phyloP scores from a whole-genome alignment of 306 rosid genomes.

The Cicer chorassanicum region DNA sequence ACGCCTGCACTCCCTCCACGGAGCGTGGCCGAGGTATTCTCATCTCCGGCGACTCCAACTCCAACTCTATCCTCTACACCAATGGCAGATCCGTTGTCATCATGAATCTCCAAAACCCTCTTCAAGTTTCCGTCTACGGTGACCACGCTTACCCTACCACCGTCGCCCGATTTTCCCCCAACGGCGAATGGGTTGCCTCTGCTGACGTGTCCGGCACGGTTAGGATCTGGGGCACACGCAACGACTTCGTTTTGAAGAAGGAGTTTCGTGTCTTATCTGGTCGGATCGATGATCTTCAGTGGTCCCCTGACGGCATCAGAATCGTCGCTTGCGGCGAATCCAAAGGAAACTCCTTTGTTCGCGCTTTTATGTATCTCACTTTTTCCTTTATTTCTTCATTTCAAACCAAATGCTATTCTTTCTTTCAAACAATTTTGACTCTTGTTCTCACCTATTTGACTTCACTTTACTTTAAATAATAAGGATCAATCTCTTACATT shows the following conservation, averaged over 20 bases:
- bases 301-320: slow-evolving; percentile 92
- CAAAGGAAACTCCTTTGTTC: slow-evolving; percentile 87
- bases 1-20: slow-evolving; percentile 76
- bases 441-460: slow-evolving; percentile 1
- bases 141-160: slow-evolving; percentile 90
- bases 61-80: slow-evolving; percentile 69
- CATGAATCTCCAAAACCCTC: slow-evolving; percentile 79
- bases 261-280: slow-evolving; percentile 86
- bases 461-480: background rate
- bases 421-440: background rate
- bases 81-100: slow-evolving; percentile 87
- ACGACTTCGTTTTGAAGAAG: slow-evolving; percentile 81
- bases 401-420: background rate
- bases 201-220: slow-evolving; percentile 85
- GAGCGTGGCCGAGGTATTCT: slow-evolving; percentile 97
- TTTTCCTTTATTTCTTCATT: background rate
- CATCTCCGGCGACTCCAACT: slow-evolving; percentile 82
- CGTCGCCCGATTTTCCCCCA: slow-evolving; percentile 89
- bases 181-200: slow-evolving; percentile 94
- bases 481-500: slow-evolving; percentile 15
- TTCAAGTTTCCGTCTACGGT: slow-evolving; percentile 77
- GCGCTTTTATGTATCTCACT: slow-evolving; percentile 72
- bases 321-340: slow-evolving; percentile 95
- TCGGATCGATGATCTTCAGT: slow-evolving; percentile 95
- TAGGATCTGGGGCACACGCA: slow-evolving; percentile 93